phyloP scores from a whole-genome alignment of 257 asterid species.

The Petunia axillaris region DNA sequence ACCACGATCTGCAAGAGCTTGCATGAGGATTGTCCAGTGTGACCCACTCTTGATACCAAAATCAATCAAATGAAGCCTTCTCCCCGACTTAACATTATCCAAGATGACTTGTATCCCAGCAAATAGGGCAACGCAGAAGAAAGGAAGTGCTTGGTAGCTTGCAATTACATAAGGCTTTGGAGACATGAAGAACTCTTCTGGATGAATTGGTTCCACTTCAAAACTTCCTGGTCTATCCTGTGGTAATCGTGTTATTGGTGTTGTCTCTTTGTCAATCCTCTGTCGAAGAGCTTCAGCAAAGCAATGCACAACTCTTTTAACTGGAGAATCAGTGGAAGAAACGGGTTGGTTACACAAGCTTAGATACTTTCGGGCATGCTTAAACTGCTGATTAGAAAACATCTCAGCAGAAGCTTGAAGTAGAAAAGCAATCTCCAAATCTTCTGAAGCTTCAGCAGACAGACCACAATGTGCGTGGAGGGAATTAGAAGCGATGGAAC shows the following conservation, averaged over 20 bases:
- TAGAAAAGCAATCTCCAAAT: slow-evolving; percentile 29
- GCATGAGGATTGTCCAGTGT: slow-evolving; percentile 46
- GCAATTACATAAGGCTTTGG: slow-evolving; percentile 17
- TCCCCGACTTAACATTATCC: slow-evolving; percentile 41
- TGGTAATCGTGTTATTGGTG: too few species aligned
- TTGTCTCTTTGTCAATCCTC: slow-evolving; percentile 26
- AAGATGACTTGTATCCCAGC: slow-evolving; percentile 45
- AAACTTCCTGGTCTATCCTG: too few species aligned
- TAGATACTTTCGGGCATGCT: slow-evolving; percentile 37
- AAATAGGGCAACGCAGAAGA: slow-evolving; percentile 36
- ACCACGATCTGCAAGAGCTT: slow-evolving; percentile 35
- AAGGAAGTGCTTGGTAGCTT: slow-evolving; percentile 28
- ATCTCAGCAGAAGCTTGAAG: slow-evolving; percentile 36
- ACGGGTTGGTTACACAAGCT: slow-evolving; percentile 27
- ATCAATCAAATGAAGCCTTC: slow-evolving; percentile 45
- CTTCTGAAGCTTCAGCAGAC: slow-evolving; percentile 23
- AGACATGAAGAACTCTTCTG: slow-evolving; percentile 23
- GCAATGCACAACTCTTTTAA: slow-evolving; percentile 32
- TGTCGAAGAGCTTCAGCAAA: slow-evolving; percentile 42
- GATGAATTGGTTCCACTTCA: slow-evolving; percentile 21
- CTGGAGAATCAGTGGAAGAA: slow-evolving; percentile 33
- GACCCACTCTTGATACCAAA: slow-evolving; percentile 40
- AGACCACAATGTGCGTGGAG: not conserved
- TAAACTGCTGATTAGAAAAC: slow-evolving; percentile 34
- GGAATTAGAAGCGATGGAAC: not conserved